Evolutionary conservation across 345 rosid genomes (phyloP).

Genomic region (Nasturtium officinale): DNA sequence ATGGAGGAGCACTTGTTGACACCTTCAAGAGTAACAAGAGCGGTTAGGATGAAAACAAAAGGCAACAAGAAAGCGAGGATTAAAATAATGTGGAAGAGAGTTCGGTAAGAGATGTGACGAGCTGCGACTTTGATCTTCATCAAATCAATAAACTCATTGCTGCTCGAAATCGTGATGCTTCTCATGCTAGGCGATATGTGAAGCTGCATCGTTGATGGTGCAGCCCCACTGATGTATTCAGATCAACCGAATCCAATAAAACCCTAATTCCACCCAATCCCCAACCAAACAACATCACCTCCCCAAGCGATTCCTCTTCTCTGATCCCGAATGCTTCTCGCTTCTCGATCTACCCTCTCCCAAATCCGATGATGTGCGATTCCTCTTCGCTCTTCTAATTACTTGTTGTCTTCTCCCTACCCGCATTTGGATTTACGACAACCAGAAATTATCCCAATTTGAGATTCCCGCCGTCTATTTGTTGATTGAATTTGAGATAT

Average conservation of each 20-base stretch:
- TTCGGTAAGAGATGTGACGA: conserved; percentile 95
- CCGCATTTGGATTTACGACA: conserved; percentile 57
- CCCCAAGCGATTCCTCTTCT: conserved; percentile 36
- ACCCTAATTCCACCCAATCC: conserved; percentile 49
- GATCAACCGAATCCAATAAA: conserved; percentile 27
- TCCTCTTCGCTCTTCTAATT: conserved; percentile 24
- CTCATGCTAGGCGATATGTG: conserved; percentile 99
- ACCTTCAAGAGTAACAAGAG: conserved; percentile 99
- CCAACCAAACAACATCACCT: conserved; percentile 74
- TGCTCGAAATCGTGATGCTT: conserved; percentile 97
- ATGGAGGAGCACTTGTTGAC: conserved; percentile 99
- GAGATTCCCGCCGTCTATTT: conserved; percentile 22
- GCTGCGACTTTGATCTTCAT: conserved; percentile 99
- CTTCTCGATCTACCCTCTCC: conserved; percentile 36
- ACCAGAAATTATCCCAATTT: conserved; percentile 21
- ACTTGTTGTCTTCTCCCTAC: conserved; percentile 48
- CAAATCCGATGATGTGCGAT: conserved; percentile 27
- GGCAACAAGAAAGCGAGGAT: conserved; percentile 98
- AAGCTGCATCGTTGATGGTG: conserved; percentile 95
- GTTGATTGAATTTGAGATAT: conserved; percentile 11
- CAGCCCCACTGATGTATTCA: conserved; percentile 53
- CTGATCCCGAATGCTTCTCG: conserved; percentile 23
- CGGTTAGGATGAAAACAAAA: conserved; percentile 97
- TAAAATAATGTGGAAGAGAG: conserved; percentile 93
- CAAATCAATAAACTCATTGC: conserved; percentile 96